Base-by-base conservation (phyloP, 1,284 basidiomycete genomes). In the Fomes fomentarius region DNA sequence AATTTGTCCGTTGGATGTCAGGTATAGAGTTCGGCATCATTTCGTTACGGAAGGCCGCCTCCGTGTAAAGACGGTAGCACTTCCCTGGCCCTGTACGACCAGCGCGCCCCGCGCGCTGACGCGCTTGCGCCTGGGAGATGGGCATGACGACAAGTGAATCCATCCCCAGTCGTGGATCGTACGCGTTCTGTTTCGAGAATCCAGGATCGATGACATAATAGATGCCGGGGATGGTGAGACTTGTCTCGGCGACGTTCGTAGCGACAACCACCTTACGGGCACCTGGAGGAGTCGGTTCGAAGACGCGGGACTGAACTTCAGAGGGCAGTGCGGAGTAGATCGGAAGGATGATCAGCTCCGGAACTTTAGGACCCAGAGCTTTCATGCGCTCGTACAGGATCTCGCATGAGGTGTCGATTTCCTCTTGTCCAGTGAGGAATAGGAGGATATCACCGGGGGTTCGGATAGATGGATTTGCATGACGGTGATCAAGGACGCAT, bases 381-480 rank as follows among this genome's bases (percentile, higher is more conserved):
- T 98, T 98, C 91, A 99, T 98, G 26, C 97, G 94, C 69, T 99
- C 96, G 70, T 88, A 98, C 1, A 99, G 79, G 58, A 97, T 97
- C 74, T 99, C 96, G 74, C 95, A 98, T 1, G 95, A 79, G 1
- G 96, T 98, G 72, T 99, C 97, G 62, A 99, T 99, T 72, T 99
- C 97, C 71, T 99, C 96, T 71, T 98, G 95, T 69, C 97, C 97
- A 0, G 97, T 99, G 33, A 99, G 79, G 85, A 99, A 99, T 35
- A 99, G 87, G 1, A 99, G 82, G 63, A 99, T 83, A 69, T 98
- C 97, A 51, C 97, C 1, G 94, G 93, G 22, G 96, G 96, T 69
- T 98, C 96, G 50, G 96, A 97, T 6, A 98, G 83, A 70, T 99
- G 97, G 62, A 99, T 99, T 74, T 99, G 96, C 91, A 99, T 96